phyloP scores from a whole-genome alignment of 495 filamentous ascomycete genomes.

The Podospora pseudoanserina region DNA sequence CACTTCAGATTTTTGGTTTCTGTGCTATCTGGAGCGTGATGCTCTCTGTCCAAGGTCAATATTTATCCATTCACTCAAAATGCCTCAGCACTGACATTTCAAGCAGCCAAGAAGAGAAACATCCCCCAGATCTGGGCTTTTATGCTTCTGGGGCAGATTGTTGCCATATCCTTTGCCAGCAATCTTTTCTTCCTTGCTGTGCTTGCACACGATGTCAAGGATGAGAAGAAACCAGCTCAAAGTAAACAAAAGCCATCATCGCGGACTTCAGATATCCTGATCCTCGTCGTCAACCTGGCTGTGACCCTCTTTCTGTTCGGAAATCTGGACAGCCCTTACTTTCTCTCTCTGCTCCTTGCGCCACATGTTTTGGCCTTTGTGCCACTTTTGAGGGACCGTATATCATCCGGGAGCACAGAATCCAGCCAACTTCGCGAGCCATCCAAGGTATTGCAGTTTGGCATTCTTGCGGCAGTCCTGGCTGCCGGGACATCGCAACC shows the following conservation, averaged over 20 bases:
- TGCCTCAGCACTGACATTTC: not conserved
- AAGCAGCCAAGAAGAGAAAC: not conserved
- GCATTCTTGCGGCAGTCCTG: not conserved
- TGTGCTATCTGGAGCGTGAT: not conserved
- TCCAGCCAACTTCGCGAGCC: not conserved
- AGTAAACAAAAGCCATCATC: not conserved
- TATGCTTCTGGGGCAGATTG: not conserved
- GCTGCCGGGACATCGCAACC: not conserved
- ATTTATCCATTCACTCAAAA: not conserved
- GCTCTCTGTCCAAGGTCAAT: not conserved
- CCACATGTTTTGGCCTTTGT: not conserved
- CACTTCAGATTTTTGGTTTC: not conserved
- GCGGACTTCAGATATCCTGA: not conserved
- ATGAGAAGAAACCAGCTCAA: not conserved
- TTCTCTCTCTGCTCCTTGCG: not conserved
- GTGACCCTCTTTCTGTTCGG: not conserved
- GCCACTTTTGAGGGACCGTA: not conserved
- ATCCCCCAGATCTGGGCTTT: not conserved
- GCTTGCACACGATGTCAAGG: not conserved
- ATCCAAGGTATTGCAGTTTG: not conserved
- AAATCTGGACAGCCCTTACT: not conserved
- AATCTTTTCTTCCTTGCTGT: not conserved
- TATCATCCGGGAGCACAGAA: not conserved
- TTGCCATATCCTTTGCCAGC: not conserved
- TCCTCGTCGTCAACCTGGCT: not conserved